phyloP scores from a whole-genome alignment of 441 rosid genomes.

The Euphorbia schlechtendalii region DNA sequence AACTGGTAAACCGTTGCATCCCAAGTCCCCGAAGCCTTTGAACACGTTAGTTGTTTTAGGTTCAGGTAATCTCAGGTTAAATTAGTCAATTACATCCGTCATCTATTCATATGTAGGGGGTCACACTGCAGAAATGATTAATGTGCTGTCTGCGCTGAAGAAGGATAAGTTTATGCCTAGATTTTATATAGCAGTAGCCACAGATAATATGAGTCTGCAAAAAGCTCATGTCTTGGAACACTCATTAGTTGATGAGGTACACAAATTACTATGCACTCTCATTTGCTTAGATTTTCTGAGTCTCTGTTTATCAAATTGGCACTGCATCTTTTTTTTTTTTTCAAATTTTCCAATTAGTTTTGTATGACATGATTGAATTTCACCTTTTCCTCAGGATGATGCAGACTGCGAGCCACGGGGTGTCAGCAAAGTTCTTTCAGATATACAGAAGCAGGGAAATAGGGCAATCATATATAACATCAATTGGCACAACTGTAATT shows the following conservation, averaged over 20 bases:
- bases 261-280: too few species aligned
- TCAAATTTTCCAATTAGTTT: too few species aligned
- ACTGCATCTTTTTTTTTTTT: too few species aligned
- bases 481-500: slow-evolving; percentile 65
- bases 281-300: too few species aligned
- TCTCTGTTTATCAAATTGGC: too few species aligned
- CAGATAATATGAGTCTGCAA: slow-evolving; percentile 93
- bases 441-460: slow-evolving; percentile 93
- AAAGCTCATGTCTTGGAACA: slow-evolving; percentile 70
- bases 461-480: slow-evolving; percentile 86
- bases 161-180: slow-evolving; percentile 62
- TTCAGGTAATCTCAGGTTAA: slow-evolving; percentile 41
- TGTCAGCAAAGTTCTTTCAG: slow-evolving; percentile 45
- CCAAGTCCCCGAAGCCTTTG: slow-evolving; percentile 36
- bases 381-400: too few species aligned
- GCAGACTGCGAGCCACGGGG: too few species aligned
- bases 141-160: slow-evolving; percentile 51
- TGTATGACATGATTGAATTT: too few species aligned
- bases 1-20: slow-evolving; percentile 49
- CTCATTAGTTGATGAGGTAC: slow-evolving; percentile 20
- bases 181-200: slow-evolving; percentile 74
- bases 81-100: neutral
- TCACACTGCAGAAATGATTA: slow-evolving; percentile 92
- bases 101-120: slow-evolving; percentile 40
- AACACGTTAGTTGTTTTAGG: slow-evolving; percentile 72